Conservation (phyloP, 1,284 basidiomycete species). For the Ganoderma leucocontextum region DNA sequence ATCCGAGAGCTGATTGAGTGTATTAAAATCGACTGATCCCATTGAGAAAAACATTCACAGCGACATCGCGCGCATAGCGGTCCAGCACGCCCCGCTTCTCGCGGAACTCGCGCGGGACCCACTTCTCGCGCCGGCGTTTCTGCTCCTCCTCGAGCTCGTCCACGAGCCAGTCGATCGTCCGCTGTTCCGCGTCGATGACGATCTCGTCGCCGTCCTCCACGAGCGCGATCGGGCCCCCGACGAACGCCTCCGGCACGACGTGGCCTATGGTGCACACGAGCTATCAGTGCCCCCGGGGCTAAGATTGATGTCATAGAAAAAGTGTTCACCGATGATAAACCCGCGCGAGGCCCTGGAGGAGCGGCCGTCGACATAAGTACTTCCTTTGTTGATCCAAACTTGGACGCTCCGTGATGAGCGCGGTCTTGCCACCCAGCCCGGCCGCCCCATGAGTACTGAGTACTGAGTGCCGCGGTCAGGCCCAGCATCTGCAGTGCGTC, state of each 20-base stretch:
- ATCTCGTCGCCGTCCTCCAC: slow-evolving; percentile 93
- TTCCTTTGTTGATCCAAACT: too few relatives aligned
- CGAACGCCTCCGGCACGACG: slow-evolving; percentile 91
- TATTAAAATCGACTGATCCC: too few relatives aligned
- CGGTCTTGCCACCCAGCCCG: slow-evolving; percentile 89
- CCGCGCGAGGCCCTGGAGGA: slow-evolving; percentile 86
- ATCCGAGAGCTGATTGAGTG: too few relatives aligned
- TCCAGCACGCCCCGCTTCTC: slow-evolving; percentile 77
- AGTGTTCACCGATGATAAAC: slow-evolving; percentile 63
- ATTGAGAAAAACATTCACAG: slow-evolving; percentile 57
- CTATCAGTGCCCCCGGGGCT: not conserved
- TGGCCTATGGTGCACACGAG: slow-evolving; percentile 62
- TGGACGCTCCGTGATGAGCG: slow-evolving; percentile 95
- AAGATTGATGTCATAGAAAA: not conserved
- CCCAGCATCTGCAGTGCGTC: slow-evolving; percentile 57
- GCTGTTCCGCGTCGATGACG: slow-evolving; percentile 80
- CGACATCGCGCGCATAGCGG: slow-evolving; percentile 83
- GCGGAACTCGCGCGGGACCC: slow-evolving; percentile 74
- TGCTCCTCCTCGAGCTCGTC: slow-evolving; percentile 86
- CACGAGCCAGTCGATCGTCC: slow-evolving; percentile 86
- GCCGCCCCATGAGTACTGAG: slow-evolving; percentile 95
- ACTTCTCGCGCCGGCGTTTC: slow-evolving; percentile 71
- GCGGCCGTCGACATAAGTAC: too few relatives aligned
- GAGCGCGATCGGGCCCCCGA: slow-evolving; percentile 95
- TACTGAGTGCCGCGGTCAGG: slow-evolving; percentile 91